A percentile compares a stretch with the other conserved stretches of the same genome.
Evolutionary conservation across 1,284 basidiomycete genomes (phyloP).

Genomic region (Ceratobasidium sp.): DNA sequence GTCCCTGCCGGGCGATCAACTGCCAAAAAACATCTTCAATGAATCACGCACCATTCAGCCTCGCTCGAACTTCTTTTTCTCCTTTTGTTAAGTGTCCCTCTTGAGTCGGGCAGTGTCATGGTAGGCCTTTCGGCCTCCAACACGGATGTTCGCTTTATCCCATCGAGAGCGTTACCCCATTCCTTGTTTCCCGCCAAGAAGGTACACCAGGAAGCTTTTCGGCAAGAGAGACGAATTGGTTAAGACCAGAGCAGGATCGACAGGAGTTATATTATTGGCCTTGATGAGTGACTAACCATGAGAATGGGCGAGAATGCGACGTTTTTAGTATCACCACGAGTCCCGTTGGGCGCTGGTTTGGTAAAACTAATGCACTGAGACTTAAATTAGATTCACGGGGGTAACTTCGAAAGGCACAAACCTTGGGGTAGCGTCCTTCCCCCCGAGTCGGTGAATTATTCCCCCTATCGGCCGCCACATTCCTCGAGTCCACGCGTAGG

Average conservation of each 20-base stretch:
- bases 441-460: constrained; percentile 60
- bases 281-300: constrained; percentile 49
- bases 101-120: constrained; percentile 83
- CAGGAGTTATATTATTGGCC: constrained; percentile 69
- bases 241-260: constrained; percentile 85
- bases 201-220: constrained; percentile 74
- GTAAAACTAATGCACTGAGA: constrained; percentile 30
- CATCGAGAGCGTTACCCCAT: constrained; percentile 81
- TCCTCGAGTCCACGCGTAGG: constrained; percentile 81
- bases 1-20: constrained; percentile 60
- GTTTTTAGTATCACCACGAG: constrained; percentile 23
- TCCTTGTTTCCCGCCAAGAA: constrained; percentile 75
- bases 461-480: constrained; percentile 62
- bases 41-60: constrained; percentile 74
- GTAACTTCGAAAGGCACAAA: constrained; percentile 48
- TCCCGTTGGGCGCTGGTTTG: constrained; percentile 24
- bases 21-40: constrained; percentile 3
- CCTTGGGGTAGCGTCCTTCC: constrained; percentile 62
- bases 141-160: constrained; percentile 82
- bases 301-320: constrained; percentile 12
- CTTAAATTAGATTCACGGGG: not conserved
- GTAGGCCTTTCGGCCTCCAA: constrained; percentile 85
- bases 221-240: constrained; percentile 75
- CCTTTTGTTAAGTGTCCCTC: constrained; percentile 88
- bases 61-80: constrained; percentile 86